A percentile compares a stretch with the other conserved stretches of the same genome.
These are phyloP conservation scores for Xylariaceae sp. DNA, from an alignment of 2,329 filamentous ascomycete species.

Conservation along the genomic window DNA sequence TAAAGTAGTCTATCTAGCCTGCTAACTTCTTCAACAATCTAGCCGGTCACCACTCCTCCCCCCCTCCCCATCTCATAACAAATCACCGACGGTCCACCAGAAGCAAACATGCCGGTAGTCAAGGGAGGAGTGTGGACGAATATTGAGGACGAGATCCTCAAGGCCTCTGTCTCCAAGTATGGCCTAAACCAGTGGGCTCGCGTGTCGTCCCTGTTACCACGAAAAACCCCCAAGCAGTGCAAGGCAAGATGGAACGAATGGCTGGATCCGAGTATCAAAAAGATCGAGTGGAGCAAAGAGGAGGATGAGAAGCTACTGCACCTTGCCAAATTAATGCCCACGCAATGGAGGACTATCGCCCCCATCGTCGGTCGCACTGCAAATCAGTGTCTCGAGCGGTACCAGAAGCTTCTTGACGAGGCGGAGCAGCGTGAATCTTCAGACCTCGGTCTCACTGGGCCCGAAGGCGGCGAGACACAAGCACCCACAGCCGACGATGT, in stretches of 20 bases:
- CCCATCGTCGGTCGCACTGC: conserved; percentile 95
- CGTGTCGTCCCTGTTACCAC: conserved; percentile 93
- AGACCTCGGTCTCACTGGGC: conserved; percentile 81
- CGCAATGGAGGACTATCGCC: conserved; percentile 98
- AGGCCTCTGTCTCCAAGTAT: conserved; percentile 93
- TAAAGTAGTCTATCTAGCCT: neutral
- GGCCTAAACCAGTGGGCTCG: conserved; percentile 98
- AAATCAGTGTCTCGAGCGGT: conserved; percentile 95
- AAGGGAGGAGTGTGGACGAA: conserved; percentile 80
- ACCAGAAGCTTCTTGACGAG: conserved; percentile 95
- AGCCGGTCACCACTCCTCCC: neutral
- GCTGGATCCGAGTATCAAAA: conserved; percentile 96
- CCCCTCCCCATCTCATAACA: neutral
- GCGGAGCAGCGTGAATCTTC: conserved; percentile 87
- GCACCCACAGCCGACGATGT: conserved; percentile 94
- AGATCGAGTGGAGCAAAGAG: conserved; percentile 98
- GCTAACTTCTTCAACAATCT: neutral
- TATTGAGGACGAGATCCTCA: conserved; percentile 94
- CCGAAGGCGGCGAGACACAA: conserved; percentile 82
- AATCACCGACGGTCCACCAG: neutral
- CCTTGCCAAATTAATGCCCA: conserved; percentile 97
- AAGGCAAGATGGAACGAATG: conserved; percentile 98
- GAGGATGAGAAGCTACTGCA: conserved; percentile 98
- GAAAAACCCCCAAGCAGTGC: conserved; percentile 98
- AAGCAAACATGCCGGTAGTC: conserved; percentile 67